phyloP scores from a whole-genome alignment of 208 protist genomes.

The Trichomonas vaginalis region DNA sequence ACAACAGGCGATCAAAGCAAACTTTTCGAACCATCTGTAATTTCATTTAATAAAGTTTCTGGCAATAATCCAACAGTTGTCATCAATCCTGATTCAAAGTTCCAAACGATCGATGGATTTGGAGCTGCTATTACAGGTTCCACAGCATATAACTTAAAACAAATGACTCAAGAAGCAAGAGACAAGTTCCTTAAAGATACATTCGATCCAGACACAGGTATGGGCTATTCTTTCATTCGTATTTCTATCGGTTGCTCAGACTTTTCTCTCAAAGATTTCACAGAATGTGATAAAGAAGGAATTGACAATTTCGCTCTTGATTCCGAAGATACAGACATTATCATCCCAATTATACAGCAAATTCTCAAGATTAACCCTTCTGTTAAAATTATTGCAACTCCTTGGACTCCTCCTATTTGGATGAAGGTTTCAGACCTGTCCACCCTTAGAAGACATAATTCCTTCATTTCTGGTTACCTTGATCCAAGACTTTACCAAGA shows the following conservation, averaged over 20 bases:
- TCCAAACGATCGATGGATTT: neutral
- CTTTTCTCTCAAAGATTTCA: neutral
- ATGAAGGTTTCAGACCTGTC: neutral
- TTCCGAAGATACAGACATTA: neutral
- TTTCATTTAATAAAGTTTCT: neutral
- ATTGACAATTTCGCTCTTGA: neutral
- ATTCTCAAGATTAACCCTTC: neutral
- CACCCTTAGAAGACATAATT: neutral
- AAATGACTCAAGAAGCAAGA: neutral
- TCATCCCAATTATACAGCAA: neutral
- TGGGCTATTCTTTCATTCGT: neutral
- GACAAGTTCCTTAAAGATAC: neutral
- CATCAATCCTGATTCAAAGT: neutral
- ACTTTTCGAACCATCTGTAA: neutral
- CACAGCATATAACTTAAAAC: neutral
- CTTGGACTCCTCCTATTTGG: neutral
- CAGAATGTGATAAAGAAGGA: neutral
- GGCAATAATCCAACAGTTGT: neutral
- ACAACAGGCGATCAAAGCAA: neutral
- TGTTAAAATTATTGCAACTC: neutral
- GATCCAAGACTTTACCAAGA: neutral
- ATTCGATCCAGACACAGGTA: neutral
- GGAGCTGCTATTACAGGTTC: neutral
- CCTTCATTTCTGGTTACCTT: neutral
- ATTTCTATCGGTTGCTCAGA: conserved; percentile 4